These are phyloP conservation scores for Saturnispora zaruensis DNA, from an alignment of 805 yeast genomes.

Conservation along the genomic window DNA sequence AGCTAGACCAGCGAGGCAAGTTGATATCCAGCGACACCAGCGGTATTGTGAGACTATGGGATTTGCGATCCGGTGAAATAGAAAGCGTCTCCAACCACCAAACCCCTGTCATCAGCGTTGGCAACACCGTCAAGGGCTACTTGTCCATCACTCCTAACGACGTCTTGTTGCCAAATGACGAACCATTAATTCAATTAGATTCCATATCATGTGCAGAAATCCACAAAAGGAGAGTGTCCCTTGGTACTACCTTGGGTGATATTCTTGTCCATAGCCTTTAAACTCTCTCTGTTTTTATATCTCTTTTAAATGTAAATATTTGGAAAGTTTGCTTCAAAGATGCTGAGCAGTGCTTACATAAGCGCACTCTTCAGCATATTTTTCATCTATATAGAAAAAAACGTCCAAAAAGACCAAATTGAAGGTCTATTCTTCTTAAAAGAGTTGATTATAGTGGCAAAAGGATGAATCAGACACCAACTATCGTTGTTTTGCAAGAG, in stretches of 20 bases:
- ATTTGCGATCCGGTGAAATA: slow-evolving; percentile 22
- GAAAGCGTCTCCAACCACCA: background rate
- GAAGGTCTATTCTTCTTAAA: background rate
- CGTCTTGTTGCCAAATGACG: background rate
- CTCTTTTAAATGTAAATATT: background rate
- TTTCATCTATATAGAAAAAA: background rate
- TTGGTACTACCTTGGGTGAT: background rate
- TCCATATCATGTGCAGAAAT: slow-evolving; percentile 1
- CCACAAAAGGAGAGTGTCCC: background rate
- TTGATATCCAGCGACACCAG: slow-evolving; percentile 53
- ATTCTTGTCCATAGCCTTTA: background rate
- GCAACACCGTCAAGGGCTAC: background rate
- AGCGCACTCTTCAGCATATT: background rate
- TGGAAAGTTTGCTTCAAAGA: background rate
- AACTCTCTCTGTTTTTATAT: background rate
- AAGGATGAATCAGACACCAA: slow-evolving; percentile 73
- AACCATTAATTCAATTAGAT: background rate
- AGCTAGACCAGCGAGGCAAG: slow-evolving; percentile 53
- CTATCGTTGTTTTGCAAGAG: slow-evolving; percentile 95
- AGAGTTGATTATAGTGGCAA: background rate
- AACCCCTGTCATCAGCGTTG: background rate
- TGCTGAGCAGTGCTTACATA: background rate
- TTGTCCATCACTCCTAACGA: background rate
- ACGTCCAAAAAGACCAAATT: background rate
- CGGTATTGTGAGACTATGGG: slow-evolving; percentile 63